Evolutionary conservation across 805 yeast species (phyloP), one percentile per base, ranked within the genome.

Genomic region (Lipomyces orientalis): DNA sequence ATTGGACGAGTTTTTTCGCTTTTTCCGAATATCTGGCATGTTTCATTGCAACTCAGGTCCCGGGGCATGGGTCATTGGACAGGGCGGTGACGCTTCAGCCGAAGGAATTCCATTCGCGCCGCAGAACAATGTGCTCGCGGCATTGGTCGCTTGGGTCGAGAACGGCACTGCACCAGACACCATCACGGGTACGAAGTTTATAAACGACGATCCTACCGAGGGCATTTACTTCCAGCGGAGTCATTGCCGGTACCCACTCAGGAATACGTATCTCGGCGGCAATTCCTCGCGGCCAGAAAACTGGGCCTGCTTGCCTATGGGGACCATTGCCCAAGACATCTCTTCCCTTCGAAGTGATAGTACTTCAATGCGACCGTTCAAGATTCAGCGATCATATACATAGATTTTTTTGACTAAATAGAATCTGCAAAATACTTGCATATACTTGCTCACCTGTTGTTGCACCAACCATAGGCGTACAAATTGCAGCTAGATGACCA

Each of bases 121-220:
- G 54, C 54, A 58, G 22, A 25, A 58, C 22, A 58, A 58, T 19
- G 61, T 58, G 7, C 54, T 58, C 22, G 61, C 61, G 14, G 61
- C 64, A 3, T 34, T 61, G n/a, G 64, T 61, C 9, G 52, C 58
- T 8, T 61, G 64, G 64, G 64, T 61, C 35, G 64, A 61, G 59
- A 61, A 54, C 31, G 64, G 64, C 22, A 52, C 54, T 14, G 64
- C 58, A n/a, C 64, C 64, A 35, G 52, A 33, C 16, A 22, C 22
- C 54, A 52, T 61, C 34, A 60, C 31, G 49, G 64, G 60, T 1
- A 54, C 59, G 9, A 55, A 61, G 54, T 61, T 54, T 54, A 51
- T 61, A 6, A 61, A 61, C 37, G 58, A 61, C 49, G n/a, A n/a
- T n/a, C n/a, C n/a, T n/a, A n/a, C n/a, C 19, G 61, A 58, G 35